Conservation (phyloP, 495 filamentous ascomycete species). For the Aspergillus campestris region DNA sequence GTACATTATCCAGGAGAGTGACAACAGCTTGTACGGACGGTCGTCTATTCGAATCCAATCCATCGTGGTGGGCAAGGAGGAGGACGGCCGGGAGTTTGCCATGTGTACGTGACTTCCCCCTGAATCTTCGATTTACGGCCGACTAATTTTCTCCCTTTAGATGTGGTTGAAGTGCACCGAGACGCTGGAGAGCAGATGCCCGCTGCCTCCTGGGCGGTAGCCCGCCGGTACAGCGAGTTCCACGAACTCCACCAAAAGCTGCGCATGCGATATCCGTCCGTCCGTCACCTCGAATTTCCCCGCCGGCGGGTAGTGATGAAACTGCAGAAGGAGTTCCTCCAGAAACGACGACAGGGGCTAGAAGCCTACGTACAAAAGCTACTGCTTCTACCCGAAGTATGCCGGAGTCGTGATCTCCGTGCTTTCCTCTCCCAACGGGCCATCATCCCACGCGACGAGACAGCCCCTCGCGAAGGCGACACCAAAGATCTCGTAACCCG, state of each 20-base stretch:
- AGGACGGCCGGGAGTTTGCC: constrained; percentile 89
- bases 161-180: constrained; percentile 84
- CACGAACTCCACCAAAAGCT: constrained; percentile 89
- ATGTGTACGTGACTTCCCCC: constrained; percentile 49
- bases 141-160: constrained; percentile 18
- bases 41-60: constrained; percentile 82
- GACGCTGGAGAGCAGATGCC: constrained; percentile 86
- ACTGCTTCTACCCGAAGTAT: constrained; percentile 83
- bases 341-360: constrained; percentile 73
- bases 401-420: constrained; percentile 82
- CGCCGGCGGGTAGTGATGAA: constrained; percentile 90
- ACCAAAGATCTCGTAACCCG: constrained; percentile 86
- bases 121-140: neutral
- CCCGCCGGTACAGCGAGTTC: constrained; percentile 89
- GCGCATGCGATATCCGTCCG: constrained; percentile 71
- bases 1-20: constrained; percentile 95
- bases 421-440: constrained; percentile 89
- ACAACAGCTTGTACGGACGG: constrained; percentile 92
- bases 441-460: constrained; percentile 51
- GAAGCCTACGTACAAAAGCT: constrained; percentile 82
- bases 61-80: constrained; percentile 83
- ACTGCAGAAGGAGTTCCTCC: constrained; percentile 86
- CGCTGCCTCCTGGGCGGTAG: constrained; percentile 72
- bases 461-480: constrained; percentile 51
- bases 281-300: constrained; percentile 86